Base-by-base conservation (phyloP, 371 early-diverging fungal species). In the Haplosporangium sp. region DNA sequence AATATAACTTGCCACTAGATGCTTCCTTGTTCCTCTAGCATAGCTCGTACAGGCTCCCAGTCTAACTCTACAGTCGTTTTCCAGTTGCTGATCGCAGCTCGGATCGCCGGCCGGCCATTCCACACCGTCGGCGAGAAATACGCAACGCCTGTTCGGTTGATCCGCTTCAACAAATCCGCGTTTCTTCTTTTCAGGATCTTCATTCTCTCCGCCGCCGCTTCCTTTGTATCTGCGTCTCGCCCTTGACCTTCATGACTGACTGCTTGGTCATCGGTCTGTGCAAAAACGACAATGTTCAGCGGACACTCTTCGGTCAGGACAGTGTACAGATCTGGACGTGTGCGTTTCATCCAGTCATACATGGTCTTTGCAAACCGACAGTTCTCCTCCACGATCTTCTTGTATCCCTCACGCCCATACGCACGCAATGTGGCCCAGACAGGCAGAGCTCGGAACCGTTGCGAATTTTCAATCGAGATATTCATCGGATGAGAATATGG, bases 81-180 rank as follows among this genome's bases (percentile, higher is more conserved):
- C 86, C 86, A 86, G 66, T 86, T 86, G 11, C 81, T 81, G 11
- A 86, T 74, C 13, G 86, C 86, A 6, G 81, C 67, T 55, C 86
- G 71, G 20, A 84, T 80, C 3, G 83, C 86, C 0, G 69, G 65
- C 13, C 56, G 61, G 4, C 83, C 82, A 1, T 56, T 62, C 84
- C 84, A 84, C 11, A 69, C 79, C 3, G 86, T 84, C 16, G 76
- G 77, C 40, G 83, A 80, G 55, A 84, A 81, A 51, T 81, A 83
- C 10, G 82, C 73, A 18, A 73, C 68, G 9, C 83, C 72, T 0
- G 74, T 75, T 13, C 40, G 64, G 63, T 86, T 86, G 38, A 84
- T 73, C 10, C 59, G 58, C 21, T 53, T 64, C 50, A 83, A 57
- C 41, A 86, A 52, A 23, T 18, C 66, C 8, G 68, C 63, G 16